phyloP scores from a whole-genome alignment of 2,329 filamentous ascomycete species.

The Trichoderma citrinoviride region DNA sequence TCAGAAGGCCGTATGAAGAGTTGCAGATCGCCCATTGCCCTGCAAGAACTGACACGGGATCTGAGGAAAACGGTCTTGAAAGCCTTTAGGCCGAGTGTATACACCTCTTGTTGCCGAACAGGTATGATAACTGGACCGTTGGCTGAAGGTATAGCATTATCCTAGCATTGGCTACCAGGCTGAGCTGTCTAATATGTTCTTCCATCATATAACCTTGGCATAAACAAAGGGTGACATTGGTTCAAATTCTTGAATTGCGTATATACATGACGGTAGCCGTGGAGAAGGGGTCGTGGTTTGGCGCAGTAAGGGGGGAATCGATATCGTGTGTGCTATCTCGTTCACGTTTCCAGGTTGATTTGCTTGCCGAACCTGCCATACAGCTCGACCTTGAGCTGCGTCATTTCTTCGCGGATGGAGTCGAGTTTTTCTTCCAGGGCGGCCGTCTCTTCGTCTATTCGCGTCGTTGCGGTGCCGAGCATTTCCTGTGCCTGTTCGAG shows the following conservation, averaged over 20 bases:
- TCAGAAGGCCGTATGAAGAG: too few species aligned
- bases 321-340: constrained; percentile 30
- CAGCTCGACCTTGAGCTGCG: constrained; percentile 81
- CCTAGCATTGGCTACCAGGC: too few species aligned
- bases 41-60: too few species aligned
- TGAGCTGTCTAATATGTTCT: not conserved
- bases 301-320: not conserved
- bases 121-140: too few species aligned
- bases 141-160: too few species aligned
- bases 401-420: constrained; percentile 80
- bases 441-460: constrained; percentile 73
- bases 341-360: constrained; percentile 88
- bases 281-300: not conserved
- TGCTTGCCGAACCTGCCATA: constrained; percentile 95
- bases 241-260: not conserved
- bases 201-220: not conserved
- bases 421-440: constrained; percentile 74
- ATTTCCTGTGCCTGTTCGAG: constrained; percentile 84
- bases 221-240: not conserved
- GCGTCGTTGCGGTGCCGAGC: constrained; percentile 66
- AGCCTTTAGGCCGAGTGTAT: too few species aligned
- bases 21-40: too few species aligned
- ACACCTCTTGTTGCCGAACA: too few species aligned
- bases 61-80: too few species aligned
- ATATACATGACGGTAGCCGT: not conserved